Base-by-base conservation (phyloP, 2,329 filamentous ascomycete genomes). In the Xylariaceae sp. region DNA sequence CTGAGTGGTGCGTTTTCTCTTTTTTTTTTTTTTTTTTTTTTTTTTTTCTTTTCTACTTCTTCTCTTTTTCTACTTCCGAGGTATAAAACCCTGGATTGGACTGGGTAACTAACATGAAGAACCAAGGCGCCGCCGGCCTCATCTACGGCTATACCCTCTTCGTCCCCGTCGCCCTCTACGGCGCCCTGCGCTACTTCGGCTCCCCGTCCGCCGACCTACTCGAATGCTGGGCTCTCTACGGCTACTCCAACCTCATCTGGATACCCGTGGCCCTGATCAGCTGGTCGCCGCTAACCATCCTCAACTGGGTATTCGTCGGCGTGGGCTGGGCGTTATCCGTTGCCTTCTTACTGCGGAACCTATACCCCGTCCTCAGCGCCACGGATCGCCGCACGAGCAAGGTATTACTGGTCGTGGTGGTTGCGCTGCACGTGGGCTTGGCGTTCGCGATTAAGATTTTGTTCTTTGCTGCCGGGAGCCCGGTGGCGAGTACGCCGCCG, bases 221-320 rank as follows among this genome's bases (percentile, higher is more conserved):
- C 62, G 94, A 99, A 76, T 96, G 91, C 77, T 91, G 89, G 85
- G 89, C 91, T 56, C 77, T 99, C 37, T 99, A 97, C 72, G 94
- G 94, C 52, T 99, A 99, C 76, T 84, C 88, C 54, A 99, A 99
- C 74, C 77, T 99, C 66, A 89, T 99, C 68, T 99, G 94, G 94
- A 91, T 99, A 64, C 89, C 88, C 2, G 91, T 99, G 43, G 91
- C 94, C 47, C 74, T 95, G 59, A 89, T 96, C 63, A 91, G 87
- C 69, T 96, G 91, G 88, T 92, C 88, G 60, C 87, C 88, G 51
- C 76, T 96, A 64, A 85, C 84, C 52, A 84, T 90, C 53, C 81
- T 99, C 62, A 99, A 99, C 76, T 97, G 89, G 81, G 83, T 90
- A 19, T 95, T 99, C 71, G 91, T 96, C 12, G 91, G 82, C 32